A percentile compares a stretch with the other conserved stretches of the same genome.
Evolutionary conservation across 192 early-diverging fungal genomes (phyloP).

Genomic region (Coemansia sp.): DNA sequence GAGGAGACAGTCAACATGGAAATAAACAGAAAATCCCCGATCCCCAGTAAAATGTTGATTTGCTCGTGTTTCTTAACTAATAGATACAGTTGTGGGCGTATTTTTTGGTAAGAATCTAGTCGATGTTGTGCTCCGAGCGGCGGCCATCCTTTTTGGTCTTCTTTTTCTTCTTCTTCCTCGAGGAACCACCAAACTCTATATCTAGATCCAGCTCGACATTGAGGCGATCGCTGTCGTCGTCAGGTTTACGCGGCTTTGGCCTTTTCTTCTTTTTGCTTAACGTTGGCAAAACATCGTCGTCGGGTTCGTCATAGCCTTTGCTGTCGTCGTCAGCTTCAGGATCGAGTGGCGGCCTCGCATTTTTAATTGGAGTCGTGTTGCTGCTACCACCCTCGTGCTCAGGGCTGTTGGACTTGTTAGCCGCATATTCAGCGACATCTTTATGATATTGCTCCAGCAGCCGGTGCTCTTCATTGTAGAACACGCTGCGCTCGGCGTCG

Average conservation of each 20-base stretch:
- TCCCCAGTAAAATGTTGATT: too few species aligned
- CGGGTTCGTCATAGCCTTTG: not conserved
- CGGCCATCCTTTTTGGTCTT: not conserved
- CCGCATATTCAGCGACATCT: not conserved
- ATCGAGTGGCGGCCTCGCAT: too few species aligned
- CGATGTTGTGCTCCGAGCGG: not conserved
- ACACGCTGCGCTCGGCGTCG: not conserved
- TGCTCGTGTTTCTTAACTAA: too few species aligned
- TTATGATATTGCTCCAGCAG: not conserved
- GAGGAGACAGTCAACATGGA: not conserved
- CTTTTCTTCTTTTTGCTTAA: not conserved
- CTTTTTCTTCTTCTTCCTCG: conserved; percentile 5
- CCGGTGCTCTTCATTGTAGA: not conserved
- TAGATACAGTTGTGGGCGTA: not conserved
- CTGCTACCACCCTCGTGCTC: not conserved
- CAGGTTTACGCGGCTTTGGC: not conserved
- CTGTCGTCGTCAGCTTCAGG: not conserved
- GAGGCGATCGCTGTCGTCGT: not conserved
- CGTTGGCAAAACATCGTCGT: not conserved
- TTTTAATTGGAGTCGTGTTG: too few species aligned
- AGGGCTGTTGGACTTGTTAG: not conserved
- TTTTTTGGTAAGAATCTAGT: not conserved
- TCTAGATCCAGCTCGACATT: not conserved
- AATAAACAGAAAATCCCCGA: too few species aligned
- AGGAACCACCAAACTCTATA: not conserved